These are phyloP conservation scores for Phytophthora fragariaefolia DNA, from an alignment of 352 stramenopile species.

Conservation along the genomic window DNA sequence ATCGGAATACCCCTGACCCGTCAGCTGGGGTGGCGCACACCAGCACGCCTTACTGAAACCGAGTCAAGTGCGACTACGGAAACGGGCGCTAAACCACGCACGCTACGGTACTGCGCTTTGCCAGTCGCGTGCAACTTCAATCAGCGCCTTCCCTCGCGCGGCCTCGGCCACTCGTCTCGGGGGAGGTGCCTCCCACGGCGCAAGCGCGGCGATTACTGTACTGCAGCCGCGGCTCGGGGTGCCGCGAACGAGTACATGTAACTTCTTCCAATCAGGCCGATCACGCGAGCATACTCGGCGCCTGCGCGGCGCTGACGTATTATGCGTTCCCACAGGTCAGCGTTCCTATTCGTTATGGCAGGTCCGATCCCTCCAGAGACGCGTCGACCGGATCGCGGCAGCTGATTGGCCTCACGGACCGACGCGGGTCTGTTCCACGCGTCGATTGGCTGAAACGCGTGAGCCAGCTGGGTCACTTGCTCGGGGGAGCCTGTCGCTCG, in stretches of 20 bases:
- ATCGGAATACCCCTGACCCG: not conserved
- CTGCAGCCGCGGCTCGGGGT: too few relatives aligned
- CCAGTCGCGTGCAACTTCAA: conserved; percentile 25
- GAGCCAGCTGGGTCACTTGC: not conserved
- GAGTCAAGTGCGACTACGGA: conserved; percentile 28
- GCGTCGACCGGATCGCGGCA: conserved; percentile 11
- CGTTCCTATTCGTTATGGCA: conserved; percentile 4
- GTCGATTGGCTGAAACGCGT: conserved; percentile 18
- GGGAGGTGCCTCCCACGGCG: conserved; percentile 6
- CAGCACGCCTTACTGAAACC: conserved; percentile 8
- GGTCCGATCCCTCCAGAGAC: not conserved
- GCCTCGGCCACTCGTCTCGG: not conserved
- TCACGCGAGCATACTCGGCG: conserved; percentile 25
- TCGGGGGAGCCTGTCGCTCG: not conserved
- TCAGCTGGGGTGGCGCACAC: conserved; percentile 20
- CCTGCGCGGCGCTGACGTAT: not conserved
- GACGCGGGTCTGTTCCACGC: not conserved
- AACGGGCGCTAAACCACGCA: conserved; percentile 16
- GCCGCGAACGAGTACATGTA: too few relatives aligned
- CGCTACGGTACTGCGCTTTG: not conserved
- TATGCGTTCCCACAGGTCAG: conserved; percentile 8
- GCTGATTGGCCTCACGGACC: conserved; percentile 17
- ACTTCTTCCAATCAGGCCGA: conserved; percentile 38
- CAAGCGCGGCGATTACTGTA: conserved; percentile 32
- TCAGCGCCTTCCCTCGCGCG: not conserved